These are phyloP conservation scores for Pichia norvegensis DNA, from an alignment of 1,139 yeast species.

Conservation along the genomic window DNA sequence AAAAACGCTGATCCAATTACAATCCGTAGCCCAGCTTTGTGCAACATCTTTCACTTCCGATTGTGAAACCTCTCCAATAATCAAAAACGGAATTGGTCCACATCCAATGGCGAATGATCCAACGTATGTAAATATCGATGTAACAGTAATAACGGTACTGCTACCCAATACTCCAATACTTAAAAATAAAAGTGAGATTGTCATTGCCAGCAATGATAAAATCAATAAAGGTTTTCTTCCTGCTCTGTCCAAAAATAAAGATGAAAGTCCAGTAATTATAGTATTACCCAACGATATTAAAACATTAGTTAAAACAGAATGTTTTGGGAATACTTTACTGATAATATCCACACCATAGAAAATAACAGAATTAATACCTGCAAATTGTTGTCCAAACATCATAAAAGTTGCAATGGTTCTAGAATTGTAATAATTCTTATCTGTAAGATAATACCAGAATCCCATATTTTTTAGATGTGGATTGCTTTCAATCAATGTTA, in stretches of 20 bases:
- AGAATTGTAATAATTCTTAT: constrained; percentile 48
- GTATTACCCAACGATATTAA: constrained; percentile 67
- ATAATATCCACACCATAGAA: constrained; percentile 87
- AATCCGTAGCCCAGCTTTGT: constrained; percentile 84
- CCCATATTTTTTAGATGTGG: constrained; percentile 20
- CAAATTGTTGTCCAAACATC: constrained; percentile 81
- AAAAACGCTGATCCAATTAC: constrained; percentile 89
- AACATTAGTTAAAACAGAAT: constrained; percentile 65
- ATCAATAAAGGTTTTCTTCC: constrained; percentile 74
- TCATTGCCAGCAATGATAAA: constrained; percentile 63
- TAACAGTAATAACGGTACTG: constrained; percentile 47
- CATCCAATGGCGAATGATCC: constrained; percentile 82
- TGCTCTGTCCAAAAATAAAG: constrained; percentile 60
- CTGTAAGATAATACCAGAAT: constrained; percentile 39
- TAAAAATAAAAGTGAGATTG: constrained; percentile 53
- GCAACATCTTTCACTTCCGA: constrained; percentile 74
- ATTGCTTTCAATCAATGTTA: constrained; percentile 12
- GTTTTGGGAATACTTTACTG: constrained; percentile 57
- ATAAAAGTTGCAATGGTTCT: constrained; percentile 62
- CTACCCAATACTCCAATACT: constrained; percentile 54
- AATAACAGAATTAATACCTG: constrained; percentile 86
- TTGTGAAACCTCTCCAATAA: constrained; percentile 86
- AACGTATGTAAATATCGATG: constrained; percentile 66
- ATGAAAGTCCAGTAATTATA: constrained; percentile 61
- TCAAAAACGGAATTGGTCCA: constrained; percentile 89